Conservation (phyloP, 768 basidiomycete species). For the Tricholoma matsutake region DNA sequence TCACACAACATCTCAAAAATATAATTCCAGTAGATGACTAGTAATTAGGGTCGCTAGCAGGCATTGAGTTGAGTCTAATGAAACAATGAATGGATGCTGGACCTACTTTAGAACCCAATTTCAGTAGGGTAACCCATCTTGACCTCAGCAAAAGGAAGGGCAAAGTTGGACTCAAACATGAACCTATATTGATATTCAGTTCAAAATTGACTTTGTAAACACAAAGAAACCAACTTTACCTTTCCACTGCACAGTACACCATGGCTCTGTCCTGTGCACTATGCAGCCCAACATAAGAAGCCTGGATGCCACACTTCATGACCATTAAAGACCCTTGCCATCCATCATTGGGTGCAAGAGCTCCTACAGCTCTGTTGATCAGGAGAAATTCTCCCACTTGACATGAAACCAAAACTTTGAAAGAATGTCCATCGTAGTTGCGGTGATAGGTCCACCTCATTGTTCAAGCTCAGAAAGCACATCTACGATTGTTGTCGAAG, state of each 20-base stretch:
- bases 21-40: neutral
- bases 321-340: neutral
- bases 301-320: neutral
- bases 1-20: neutral
- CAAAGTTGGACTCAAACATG: neutral
- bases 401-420: neutral
- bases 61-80: neutral
- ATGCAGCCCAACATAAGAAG: neutral
- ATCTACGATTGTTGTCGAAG: too few species aligned
- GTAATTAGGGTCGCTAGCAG: neutral
- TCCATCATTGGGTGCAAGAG: neutral
- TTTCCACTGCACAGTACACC: neutral
- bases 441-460: neutral
- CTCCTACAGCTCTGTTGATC: neutral
- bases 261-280: neutral
- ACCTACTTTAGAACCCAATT: neutral
- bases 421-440: neutral
- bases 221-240: neutral
- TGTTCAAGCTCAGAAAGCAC: too few species aligned
- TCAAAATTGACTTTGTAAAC: neutral
- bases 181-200: neutral
- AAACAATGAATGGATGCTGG: neutral
- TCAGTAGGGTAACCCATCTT: neutral
- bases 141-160: neutral
- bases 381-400: neutral